A percentile compares a stretch with the other conserved stretches of the same genome.
Evolutionary conservation across 495 filamentous ascomycete genomes (phyloP).

Genomic region (Penicillium turbatum): DNA sequence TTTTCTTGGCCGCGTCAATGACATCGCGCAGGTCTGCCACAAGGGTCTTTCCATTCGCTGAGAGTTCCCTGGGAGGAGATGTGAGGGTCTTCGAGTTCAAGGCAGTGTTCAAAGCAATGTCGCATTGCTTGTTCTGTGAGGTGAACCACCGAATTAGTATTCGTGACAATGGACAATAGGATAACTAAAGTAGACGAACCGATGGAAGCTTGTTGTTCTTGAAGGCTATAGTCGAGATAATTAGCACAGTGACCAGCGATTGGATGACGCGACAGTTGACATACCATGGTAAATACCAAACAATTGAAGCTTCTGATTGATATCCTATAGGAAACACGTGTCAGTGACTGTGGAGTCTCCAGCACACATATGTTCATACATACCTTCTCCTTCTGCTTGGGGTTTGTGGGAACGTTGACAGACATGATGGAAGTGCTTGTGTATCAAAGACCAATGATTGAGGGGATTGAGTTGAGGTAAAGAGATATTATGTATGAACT

Average conservation of each 20-base stretch:
- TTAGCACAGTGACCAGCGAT: constrained; percentile 16
- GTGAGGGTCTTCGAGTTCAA: constrained; percentile 61
- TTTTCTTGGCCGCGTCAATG: constrained; percentile 79
- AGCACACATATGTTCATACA: constrained; percentile 5
- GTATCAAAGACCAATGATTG: constrained; percentile 5
- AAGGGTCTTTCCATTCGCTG: constrained; percentile 71
- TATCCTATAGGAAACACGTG: constrained; percentile 43
- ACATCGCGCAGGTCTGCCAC: constrained; percentile 75
- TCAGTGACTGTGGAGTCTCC: neutral
- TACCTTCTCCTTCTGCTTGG: constrained; percentile 55
- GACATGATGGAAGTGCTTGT: constrained; percentile 37
- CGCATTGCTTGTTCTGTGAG: constrained; percentile 84
- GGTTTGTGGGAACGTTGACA: constrained; percentile 64
- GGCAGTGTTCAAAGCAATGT: constrained; percentile 84
- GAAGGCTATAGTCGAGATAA: constrained; percentile 56
- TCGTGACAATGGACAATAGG: neutral
- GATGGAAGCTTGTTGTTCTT: constrained; percentile 86
- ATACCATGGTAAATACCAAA: constrained; percentile 83
- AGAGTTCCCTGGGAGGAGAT: constrained; percentile 73
- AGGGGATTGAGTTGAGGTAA: neutral
- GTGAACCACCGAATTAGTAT: constrained; percentile 6
- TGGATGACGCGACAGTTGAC: constrained; percentile 10
- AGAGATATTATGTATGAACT: constrained; percentile 11
- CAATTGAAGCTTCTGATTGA: constrained; percentile 91
- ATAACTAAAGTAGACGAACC: constrained; percentile 47